phyloP scores from a whole-genome alignment of 2,329 filamentous ascomycete genomes.

The Rhynchosporium graminicola region DNA sequence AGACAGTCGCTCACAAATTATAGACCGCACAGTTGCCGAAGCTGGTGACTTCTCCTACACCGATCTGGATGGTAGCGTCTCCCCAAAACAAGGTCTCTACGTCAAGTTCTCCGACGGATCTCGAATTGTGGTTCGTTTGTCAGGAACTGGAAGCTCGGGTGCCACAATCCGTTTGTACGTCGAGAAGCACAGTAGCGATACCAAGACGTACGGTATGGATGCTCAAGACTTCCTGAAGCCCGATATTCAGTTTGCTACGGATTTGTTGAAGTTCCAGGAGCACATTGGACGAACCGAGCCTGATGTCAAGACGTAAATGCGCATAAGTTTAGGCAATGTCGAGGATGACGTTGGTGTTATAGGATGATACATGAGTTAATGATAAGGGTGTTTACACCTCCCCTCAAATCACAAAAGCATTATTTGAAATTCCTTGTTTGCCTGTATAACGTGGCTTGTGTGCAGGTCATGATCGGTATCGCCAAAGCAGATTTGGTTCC shows the following conservation, averaged over 20 bases:
- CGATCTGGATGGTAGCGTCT: conserved; percentile 94
- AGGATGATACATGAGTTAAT: background rate
- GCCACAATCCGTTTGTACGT: conserved; percentile 97
- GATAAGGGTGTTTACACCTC: background rate
- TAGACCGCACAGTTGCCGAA: conserved; percentile 77
- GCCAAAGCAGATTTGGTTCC: no score
- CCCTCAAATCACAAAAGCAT: background rate
- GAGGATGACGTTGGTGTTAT: background rate
- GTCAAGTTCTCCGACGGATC: conserved; percentile 93
- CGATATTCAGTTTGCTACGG: conserved; percentile 81
- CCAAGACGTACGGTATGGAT: conserved; percentile 74
- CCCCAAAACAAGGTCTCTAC: conserved; percentile 94
- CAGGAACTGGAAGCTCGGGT: conserved; percentile 90
- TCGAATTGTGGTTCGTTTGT: conserved; percentile 91
- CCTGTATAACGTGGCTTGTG: background rate
- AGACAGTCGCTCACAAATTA: conserved; percentile 17
- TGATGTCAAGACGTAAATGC: conserved; percentile 84
- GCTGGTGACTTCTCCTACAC: conserved; percentile 98
- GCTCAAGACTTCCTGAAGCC: conserved; percentile 93
- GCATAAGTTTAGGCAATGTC: background rate
- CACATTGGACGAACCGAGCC: conserved; percentile 90
- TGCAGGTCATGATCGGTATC: background rate
- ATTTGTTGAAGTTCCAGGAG: conserved; percentile 90
- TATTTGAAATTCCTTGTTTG: background rate
- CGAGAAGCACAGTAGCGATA: conserved; percentile 88